phyloP scores from a whole-genome alignment of 2,329 filamentous ascomycete species.

The Colletotrichum zoysiae region DNA sequence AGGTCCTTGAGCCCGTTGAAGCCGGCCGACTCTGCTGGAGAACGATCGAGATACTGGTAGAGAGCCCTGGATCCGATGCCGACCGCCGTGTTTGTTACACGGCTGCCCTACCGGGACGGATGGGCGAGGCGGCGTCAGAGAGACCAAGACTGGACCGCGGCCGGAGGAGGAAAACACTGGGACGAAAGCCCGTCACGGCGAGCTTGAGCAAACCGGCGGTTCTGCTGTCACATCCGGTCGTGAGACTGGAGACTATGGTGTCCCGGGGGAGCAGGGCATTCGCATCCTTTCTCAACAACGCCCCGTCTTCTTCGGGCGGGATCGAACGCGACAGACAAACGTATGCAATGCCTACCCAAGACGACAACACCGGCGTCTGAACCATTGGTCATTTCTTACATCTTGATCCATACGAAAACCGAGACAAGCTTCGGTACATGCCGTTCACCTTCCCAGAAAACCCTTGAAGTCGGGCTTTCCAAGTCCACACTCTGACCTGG shows the following conservation, averaged over 20 bases:
- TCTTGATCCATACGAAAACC: background rate
- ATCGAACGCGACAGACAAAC: background rate
- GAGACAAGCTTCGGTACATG: background rate
- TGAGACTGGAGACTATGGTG: background rate
- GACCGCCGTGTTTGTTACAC: background rate
- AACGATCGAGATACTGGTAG: background rate
- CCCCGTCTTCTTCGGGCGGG: background rate
- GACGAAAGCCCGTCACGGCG: background rate
- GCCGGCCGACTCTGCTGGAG: too few species aligned
- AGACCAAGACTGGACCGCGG: background rate
- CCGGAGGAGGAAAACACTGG: background rate
- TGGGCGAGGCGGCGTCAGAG: background rate
- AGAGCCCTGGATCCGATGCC: background rate
- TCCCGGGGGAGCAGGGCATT: background rate
- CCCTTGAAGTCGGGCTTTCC: background rate
- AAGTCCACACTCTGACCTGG: background rate
- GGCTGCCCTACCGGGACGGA: too few species aligned
- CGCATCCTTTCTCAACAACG: background rate
- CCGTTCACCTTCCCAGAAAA: background rate
- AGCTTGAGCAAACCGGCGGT: background rate
- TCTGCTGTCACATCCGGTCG: background rate
- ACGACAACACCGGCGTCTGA: background rate
- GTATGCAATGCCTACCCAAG: background rate
- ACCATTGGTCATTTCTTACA: background rate
- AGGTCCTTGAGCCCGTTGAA: background rate